Conservation (phyloP, 495 filamentous ascomycete genomes). For the Aspergillus ellipticus region DNA sequence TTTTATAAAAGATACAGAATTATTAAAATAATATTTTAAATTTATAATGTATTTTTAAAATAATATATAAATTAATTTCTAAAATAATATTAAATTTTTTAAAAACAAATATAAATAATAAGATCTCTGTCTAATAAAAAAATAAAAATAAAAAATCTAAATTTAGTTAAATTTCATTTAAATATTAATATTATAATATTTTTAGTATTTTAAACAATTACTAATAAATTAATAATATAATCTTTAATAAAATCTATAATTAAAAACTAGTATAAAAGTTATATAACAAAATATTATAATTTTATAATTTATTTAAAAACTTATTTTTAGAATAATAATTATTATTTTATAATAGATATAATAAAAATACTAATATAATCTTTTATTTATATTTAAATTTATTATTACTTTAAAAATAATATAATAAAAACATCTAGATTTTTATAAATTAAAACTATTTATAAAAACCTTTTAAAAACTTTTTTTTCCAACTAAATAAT, state of each 20-base stretch:
- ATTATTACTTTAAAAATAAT: neutral
- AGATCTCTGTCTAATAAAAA: too few species aligned
- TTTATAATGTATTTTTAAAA: too few species aligned
- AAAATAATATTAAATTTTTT: too few species aligned
- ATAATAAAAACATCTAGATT: neutral
- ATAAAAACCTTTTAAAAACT: neutral
- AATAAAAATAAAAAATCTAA: too few species aligned
- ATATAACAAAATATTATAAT: neutral
- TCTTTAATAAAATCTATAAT: neutral
- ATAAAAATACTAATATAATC: too few species aligned
- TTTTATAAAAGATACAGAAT: too few species aligned
- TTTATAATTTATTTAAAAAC: neutral
- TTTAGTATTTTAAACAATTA: constrained; percentile 3
- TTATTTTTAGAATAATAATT: neutral
- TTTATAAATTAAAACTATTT: neutral
- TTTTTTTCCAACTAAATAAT: neutral
- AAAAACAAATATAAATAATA: too few species aligned
- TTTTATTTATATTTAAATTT: neutral
- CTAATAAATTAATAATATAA: constrained; percentile 1
- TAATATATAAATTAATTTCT: too few species aligned
- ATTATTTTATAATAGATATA: neutral
- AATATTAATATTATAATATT: neutral
- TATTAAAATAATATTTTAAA: too few species aligned
- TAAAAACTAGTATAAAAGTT: neutral
- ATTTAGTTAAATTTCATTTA: too few species aligned